Evolutionary conservation across 2,329 filamentous ascomycete species (phyloP).

Genomic region (Xylaria arbuscula): DNA sequence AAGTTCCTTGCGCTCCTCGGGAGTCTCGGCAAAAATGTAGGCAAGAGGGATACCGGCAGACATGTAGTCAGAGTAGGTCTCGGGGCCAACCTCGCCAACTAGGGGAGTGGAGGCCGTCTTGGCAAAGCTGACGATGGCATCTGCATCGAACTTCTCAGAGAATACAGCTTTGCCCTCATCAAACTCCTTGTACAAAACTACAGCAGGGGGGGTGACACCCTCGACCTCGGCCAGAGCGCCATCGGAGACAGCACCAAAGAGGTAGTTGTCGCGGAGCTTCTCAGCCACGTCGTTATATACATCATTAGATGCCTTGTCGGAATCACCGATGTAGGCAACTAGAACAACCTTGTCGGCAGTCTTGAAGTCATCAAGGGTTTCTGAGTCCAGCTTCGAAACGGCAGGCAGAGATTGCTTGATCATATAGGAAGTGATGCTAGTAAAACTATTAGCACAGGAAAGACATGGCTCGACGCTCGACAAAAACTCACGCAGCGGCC

Average conservation of each 20-base stretch:
- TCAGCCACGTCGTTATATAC: slow-evolving; percentile 81
- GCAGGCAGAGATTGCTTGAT: slow-evolving; percentile 96
- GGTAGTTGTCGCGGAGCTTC: slow-evolving; percentile 86
- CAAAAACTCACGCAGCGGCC: slow-evolving; percentile 72
- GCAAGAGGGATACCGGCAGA: slow-evolving; percentile 89
- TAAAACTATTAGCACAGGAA: slow-evolving; percentile 36
- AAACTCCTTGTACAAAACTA: slow-evolving; percentile 97
- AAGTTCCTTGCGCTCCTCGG: slow-evolving; percentile 87
- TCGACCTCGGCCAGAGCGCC: slow-evolving; percentile 87
- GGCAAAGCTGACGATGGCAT: slow-evolving; percentile 83
- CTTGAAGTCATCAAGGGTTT: slow-evolving; percentile 95
- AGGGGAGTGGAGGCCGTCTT: slow-evolving; percentile 88
- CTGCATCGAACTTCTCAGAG: slow-evolving; percentile 82
- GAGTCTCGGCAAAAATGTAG: slow-evolving; percentile 95
- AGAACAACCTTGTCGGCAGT: slow-evolving; percentile 96
- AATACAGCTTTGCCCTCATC: slow-evolving; percentile 94
- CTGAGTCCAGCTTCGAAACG: slow-evolving; percentile 83
- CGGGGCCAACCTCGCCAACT: slow-evolving; percentile 94
- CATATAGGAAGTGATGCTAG: slow-evolving; percentile 85
- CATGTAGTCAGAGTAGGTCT: slow-evolving; percentile 98
- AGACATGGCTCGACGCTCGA: background rate
- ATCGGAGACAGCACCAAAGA: slow-evolving; percentile 90
- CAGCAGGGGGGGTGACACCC: slow-evolving; percentile 84
- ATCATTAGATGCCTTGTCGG: slow-evolving; percentile 87
- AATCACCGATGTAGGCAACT: slow-evolving; percentile 83